phyloP scores from a whole-genome alignment of 164 flowering plant genomes.

The Vitis amurensis region DNA sequence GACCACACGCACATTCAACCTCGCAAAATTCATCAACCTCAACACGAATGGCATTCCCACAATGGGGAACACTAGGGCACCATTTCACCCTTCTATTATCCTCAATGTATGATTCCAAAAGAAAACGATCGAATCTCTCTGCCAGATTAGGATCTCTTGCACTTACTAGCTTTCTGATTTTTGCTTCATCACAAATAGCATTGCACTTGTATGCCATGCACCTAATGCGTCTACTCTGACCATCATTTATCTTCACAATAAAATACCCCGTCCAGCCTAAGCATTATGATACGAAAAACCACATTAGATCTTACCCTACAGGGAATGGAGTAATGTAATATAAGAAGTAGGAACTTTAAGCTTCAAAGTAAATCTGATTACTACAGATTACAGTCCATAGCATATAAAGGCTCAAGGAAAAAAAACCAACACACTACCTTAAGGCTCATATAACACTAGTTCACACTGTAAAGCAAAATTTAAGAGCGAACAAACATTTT shows the following conservation, averaged over 20 bases:
- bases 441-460: no score
- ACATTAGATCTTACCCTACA: not conserved
- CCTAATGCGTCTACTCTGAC: conserved; percentile 75
- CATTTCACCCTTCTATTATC: conserved; percentile 85
- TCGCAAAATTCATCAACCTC: conserved; percentile 72
- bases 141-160: conserved; percentile 60
- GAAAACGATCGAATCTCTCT: conserved; percentile 77
- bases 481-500: no score
- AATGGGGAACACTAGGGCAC: conserved; percentile 96
- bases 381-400: no score
- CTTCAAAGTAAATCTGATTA: no score
- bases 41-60: conserved; percentile 91
- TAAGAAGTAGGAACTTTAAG: no score
- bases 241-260: conserved; percentile 77
- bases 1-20: conserved; percentile 85
- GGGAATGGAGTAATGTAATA: no score
- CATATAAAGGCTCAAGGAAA: no score
- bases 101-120: conserved; percentile 82
- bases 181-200: conserved; percentile 80
- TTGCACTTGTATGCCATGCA: conserved; percentile 95
- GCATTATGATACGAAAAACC: not conserved
- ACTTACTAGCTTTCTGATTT: conserved; percentile 60
- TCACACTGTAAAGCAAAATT: no score
- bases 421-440: no score
- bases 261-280: conserved; percentile 82